phyloP scores from a whole-genome alignment of 2,329 filamentous ascomycete genomes.

The Aspergillus floridensis region DNA sequence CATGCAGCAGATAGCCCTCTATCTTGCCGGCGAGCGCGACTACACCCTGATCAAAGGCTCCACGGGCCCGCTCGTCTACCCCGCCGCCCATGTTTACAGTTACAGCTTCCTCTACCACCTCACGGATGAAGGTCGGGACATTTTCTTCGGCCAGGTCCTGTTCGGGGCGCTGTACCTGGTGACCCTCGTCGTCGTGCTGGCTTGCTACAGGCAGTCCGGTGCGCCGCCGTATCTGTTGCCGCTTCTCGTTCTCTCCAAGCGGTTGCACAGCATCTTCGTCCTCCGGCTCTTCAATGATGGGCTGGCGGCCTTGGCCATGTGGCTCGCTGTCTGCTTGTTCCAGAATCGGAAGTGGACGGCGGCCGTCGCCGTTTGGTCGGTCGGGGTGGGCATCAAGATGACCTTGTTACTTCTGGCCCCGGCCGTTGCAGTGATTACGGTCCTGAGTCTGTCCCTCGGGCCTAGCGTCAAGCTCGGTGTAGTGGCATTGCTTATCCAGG shows the following conservation, averaged over 20 bases:
- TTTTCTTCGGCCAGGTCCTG: conserved; percentile 75
- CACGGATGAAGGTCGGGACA: conserved; percentile 72
- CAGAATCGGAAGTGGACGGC: conserved; percentile 72
- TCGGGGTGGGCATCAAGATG: conserved; percentile 94
- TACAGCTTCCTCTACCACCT: conserved; percentile 77
- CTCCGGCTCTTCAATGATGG: conserved; percentile 95
- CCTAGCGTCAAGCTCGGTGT: conserved; percentile 65
- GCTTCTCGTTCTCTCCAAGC: conserved; percentile 82
- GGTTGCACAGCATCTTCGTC: conserved; percentile 89
- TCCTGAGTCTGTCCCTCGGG: conserved; percentile 68
- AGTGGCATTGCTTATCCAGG: conserved; percentile 75
- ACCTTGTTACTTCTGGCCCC: conserved; percentile 78
- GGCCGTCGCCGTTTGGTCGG: conserved; percentile 70
- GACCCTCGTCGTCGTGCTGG: conserved; percentile 73
- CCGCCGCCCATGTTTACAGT: conserved; percentile 87
- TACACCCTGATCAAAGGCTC: conserved; percentile 82
- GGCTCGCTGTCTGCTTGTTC: conserved; percentile 73
- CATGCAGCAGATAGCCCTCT: conserved; percentile 87
- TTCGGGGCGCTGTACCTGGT: conserved; percentile 78
- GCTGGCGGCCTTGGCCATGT: conserved; percentile 80
- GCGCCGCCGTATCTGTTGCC: conserved; percentile 81
- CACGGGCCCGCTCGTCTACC: conserved; percentile 93
- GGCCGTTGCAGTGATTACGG: conserved; percentile 71
- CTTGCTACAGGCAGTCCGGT: conserved; percentile 61
- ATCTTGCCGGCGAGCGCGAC: conserved; percentile 78